Percentiles rank a stretch among this genome's conserved stretches.
Conservation (phyloP, 1,139 yeast genomes). For the Sugiyamaella novakii region DNA sequence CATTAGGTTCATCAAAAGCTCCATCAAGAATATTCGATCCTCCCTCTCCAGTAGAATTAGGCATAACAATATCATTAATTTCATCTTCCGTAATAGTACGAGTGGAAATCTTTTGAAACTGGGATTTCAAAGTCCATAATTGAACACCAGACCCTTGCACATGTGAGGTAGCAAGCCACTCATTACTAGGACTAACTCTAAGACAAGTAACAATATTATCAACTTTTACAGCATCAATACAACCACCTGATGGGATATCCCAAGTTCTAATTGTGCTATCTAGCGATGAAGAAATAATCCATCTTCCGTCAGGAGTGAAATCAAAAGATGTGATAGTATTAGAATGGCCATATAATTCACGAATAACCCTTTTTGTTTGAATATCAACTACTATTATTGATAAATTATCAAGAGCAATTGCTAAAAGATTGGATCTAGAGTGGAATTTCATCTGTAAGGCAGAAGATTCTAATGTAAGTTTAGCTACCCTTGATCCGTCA, state of each 20-base stretch:
- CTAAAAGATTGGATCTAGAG: slow-evolving; percentile 78
- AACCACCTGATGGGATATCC: slow-evolving; percentile 97
- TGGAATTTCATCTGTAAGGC: slow-evolving; percentile 78
- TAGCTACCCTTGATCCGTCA: slow-evolving; percentile 67
- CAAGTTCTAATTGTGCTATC: slow-evolving; percentile 93
- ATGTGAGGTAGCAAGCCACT: slow-evolving; percentile 90
- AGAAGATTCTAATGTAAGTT: slow-evolving; percentile 71
- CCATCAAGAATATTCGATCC: slow-evolving; percentile 78
- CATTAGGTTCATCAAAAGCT: slow-evolving; percentile 52
- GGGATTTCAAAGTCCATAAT: slow-evolving; percentile 90
- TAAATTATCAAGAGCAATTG: slow-evolving; percentile 83
- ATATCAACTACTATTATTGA: slow-evolving; percentile 83
- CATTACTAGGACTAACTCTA: slow-evolving; percentile 85
- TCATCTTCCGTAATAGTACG: slow-evolving; percentile 68
- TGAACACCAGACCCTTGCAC: slow-evolving; percentile 88
- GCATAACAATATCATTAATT: slow-evolving; percentile 57
- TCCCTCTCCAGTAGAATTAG: slow-evolving; percentile 83
- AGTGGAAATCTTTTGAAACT: slow-evolving; percentile 72
- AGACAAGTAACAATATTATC: slow-evolving; percentile 79
- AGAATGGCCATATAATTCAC: slow-evolving; percentile 87
- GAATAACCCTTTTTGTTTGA: slow-evolving; percentile 75
- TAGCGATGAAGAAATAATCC: slow-evolving; percentile 83
- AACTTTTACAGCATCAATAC: slow-evolving; percentile 87
- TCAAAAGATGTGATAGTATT: slow-evolving; percentile 88
- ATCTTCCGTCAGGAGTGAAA: slow-evolving; percentile 93